Percentiles rank a stretch among this genome's conserved stretches.
Evolutionary conservation across 2,329 filamentous ascomycete genomes (phyloP).

Genomic region (Aspergillus fijiensis): DNA sequence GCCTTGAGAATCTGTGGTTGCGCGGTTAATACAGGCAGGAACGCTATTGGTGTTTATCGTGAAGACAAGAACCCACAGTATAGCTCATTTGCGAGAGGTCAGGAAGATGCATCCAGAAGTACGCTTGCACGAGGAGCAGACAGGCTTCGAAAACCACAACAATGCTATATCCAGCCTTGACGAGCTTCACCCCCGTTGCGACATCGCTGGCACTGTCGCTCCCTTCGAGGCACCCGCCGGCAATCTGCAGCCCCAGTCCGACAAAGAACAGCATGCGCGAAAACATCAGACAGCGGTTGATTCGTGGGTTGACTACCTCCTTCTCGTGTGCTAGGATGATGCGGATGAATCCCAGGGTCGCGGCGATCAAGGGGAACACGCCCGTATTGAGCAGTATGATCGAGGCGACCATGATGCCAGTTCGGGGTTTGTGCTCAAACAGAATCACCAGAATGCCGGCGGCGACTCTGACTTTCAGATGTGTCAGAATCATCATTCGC

Average conservation of each 20-base stretch:
- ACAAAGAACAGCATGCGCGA: slow-evolving; percentile 21
- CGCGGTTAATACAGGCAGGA: background rate
- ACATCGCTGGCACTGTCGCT: slow-evolving; percentile 14
- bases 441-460: slow-evolving; percentile 20
- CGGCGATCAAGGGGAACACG: slow-evolving; percentile 26
- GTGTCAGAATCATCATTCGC: background rate
- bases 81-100: slow-evolving; percentile 14
- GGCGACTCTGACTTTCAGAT: slow-evolving; percentile 19
- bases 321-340: slow-evolving; percentile 18
- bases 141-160: slow-evolving; percentile 19
- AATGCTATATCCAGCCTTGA: slow-evolving; percentile 24
- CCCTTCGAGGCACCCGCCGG: slow-evolving; percentile 22
- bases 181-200: slow-evolving; percentile 17
- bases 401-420: slow-evolving; percentile 18
- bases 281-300: slow-evolving; percentile 11
- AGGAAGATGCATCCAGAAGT: slow-evolving; percentile 20
- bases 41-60: too few relatives aligned
- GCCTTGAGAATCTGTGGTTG: slow-evolving; percentile 16
- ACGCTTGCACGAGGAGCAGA: slow-evolving; percentile 19
- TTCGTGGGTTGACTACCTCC: slow-evolving; percentile 2
- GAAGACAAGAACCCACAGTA: slow-evolving; percentile 9
- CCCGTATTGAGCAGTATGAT: slow-evolving; percentile 24
- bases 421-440: slow-evolving; percentile 14
- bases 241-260: slow-evolving; percentile 20
- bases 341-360: slow-evolving; percentile 24